phyloP scores from a whole-genome alignment of 225 moss, liverwort and hornwort genomes.

The Straminergon stramineum region DNA sequence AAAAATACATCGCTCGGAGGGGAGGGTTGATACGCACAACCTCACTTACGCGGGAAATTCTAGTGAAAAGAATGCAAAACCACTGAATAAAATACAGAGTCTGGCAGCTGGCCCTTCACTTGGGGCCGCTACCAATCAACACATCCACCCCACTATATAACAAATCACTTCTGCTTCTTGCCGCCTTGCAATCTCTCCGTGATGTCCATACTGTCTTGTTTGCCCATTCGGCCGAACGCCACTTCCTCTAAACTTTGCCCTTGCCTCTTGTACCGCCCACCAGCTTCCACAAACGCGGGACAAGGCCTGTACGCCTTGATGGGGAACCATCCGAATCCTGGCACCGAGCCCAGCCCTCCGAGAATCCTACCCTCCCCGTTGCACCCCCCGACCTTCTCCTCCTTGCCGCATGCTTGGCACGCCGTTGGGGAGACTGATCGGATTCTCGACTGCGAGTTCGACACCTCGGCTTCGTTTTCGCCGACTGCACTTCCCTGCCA shows the following conservation, averaged over 20 bases:
- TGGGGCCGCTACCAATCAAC: not conserved
- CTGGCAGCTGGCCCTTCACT: not conserved
- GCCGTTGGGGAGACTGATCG: slow-evolving; percentile 13
- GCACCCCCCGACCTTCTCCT: slow-evolving; percentile 77
- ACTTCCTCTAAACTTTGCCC: slow-evolving; percentile 98
- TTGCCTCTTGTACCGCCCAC: slow-evolving; percentile 72
- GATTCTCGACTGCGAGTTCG: slow-evolving; percentile 5
- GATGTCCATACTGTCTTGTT: slow-evolving; percentile 56
- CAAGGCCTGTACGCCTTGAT: slow-evolving; percentile 94
- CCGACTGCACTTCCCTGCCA: not conserved
- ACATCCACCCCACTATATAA: not conserved
- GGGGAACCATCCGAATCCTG: slow-evolving; percentile 87
- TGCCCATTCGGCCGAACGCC: slow-evolving; percentile 75
- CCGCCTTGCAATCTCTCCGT: slow-evolving; percentile 62
- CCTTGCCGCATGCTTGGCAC: slow-evolving; percentile 72
- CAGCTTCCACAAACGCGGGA: slow-evolving; percentile 82
- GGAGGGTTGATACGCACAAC: not conserved
- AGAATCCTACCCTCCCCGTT: slow-evolving; percentile 94
- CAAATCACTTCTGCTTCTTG: slow-evolving; percentile 9
- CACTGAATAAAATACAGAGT: slow-evolving; percentile 17
- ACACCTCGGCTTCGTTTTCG: not conserved
- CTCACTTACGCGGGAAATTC: not conserved
- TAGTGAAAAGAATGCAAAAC: not conserved
- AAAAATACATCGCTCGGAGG: not conserved
- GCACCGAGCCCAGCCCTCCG: slow-evolving; percentile 81